A percentile compares a stretch with the other conserved stretches of the same genome.
Evolutionary conservation across 225 moss, liverwort and hornwort species (phyloP).

Genomic region (Antitrichia curtipendula): DNA sequence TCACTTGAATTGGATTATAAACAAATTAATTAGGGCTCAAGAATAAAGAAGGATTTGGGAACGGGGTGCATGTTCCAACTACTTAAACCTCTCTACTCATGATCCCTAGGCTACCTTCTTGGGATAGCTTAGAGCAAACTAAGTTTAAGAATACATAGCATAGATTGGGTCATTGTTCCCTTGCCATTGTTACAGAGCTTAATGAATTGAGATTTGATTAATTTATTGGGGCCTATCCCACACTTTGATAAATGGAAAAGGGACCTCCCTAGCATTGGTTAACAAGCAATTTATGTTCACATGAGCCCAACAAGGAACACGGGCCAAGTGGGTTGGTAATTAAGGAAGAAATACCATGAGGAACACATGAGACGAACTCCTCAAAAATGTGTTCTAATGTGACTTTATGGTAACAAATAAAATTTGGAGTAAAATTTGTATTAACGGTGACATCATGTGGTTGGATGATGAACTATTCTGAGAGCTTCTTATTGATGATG

Average conservation of each 20-base stretch:
- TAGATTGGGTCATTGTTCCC: background rate
- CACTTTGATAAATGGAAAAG: background rate
- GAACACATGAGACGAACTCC: accelerated
- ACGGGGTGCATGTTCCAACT: no score
- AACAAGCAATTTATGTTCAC: background rate
- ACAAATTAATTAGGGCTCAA: background rate
- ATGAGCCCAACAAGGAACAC: accelerated
- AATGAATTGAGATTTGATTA: background rate
- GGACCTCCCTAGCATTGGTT: accelerated
- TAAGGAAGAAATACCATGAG: background rate
- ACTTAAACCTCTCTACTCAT: background rate
- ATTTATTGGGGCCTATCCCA: accelerated
- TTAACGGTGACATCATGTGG: background rate
- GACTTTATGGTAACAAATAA: background rate
- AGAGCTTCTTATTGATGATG: no score
- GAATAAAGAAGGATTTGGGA: no score
- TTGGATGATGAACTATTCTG: no score
- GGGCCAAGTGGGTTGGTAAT: accelerated
- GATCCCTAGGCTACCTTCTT: background rate
- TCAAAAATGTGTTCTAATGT: background rate
- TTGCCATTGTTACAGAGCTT: accelerated
- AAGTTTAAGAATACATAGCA: background rate
- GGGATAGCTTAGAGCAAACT: background rate
- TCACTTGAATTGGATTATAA: background rate
- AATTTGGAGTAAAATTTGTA: background rate